Conservation (phyloP, 495 filamentous ascomycete genomes). For the Aspergillus olivimuriae region DNA sequence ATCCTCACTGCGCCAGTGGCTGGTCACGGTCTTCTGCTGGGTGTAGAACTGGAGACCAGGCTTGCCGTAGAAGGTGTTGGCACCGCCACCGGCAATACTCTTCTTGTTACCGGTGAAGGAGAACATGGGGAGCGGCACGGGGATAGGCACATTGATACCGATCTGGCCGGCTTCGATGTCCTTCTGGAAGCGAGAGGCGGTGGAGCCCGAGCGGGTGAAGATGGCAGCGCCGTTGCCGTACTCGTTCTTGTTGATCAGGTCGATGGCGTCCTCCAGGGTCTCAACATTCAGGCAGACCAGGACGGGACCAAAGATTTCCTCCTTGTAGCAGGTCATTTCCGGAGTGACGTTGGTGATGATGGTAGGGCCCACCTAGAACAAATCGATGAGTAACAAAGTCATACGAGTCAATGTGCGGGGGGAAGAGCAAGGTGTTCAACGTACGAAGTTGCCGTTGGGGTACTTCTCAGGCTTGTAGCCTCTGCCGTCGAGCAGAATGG, state of each 20-base stretch:
- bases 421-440: constrained; percentile 1
- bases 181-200: constrained; percentile 58
- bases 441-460: constrained; percentile 9
- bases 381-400: not conserved
- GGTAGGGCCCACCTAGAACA: constrained; percentile 66
- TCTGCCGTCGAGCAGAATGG: constrained; percentile 87
- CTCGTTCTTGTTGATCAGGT: constrained; percentile 60
- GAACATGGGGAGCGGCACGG: constrained; percentile 91
- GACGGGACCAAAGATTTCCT: constrained; percentile 98
- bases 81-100: constrained; percentile 87
- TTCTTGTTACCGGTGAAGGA: constrained; percentile 98
- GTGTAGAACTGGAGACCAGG: constrained; percentile 92
- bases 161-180: constrained; percentile 54
- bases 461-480: constrained; percentile 54
- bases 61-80: constrained; percentile 92
- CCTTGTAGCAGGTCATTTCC: constrained; percentile 87
- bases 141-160: constrained; percentile 65
- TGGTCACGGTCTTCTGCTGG: constrained; percentile 95
- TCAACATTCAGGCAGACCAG: constrained; percentile 78
- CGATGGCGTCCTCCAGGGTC: constrained; percentile 72
- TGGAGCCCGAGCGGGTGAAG: constrained; percentile 59
- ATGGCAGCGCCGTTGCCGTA: constrained; percentile 67
- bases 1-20: constrained; percentile 81
- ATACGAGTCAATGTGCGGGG: not conserved
- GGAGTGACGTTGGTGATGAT: constrained; percentile 91